These are phyloP conservation scores for Cymbopogon citratus DNA, from an alignment of 176 grass and related monocot species.

Conservation along the genomic window DNA sequence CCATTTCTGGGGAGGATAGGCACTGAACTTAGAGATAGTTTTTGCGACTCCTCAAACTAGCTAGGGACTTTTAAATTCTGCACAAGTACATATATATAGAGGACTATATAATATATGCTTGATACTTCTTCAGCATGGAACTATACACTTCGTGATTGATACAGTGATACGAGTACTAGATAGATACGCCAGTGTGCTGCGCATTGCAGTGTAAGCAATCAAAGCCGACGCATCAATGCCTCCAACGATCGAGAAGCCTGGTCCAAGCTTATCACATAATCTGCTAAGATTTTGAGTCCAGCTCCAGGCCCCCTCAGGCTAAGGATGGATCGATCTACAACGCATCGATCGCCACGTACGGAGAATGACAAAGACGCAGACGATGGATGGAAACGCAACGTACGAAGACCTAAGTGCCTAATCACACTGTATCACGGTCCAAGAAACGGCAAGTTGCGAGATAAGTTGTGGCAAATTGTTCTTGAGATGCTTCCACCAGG, in stretches of 20 bases:
- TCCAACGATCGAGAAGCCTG: not conserved
- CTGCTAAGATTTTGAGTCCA: constrained; percentile 11
- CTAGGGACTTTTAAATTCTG: not conserved
- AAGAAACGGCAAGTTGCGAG: too few species aligned
- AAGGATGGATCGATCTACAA: not conserved
- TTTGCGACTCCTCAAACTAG: not conserved
- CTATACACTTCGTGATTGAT: constrained; percentile 3
- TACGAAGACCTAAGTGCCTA: too few species aligned
- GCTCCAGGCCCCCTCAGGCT: not conserved
- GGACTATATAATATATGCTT: not conserved
- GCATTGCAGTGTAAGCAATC: not conserved
- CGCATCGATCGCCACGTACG: not conserved
- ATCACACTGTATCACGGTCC: not conserved
- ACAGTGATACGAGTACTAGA: not conserved
- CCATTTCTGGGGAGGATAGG: not conserved
- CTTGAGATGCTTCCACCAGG: constrained; percentile 6
- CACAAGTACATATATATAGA: not conserved
- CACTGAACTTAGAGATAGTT: not conserved
- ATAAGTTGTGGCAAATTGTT: not conserved
- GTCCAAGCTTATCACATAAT: not conserved
- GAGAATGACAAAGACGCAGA: not conserved
- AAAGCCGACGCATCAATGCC: not conserved
- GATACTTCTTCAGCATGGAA: constrained; percentile 5
- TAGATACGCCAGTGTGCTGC: not conserved
- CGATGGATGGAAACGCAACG: too few species aligned